A percentile compares a stretch with the other conserved stretches of the same genome.
phyloP scores from a whole-genome alignment of 2,329 filamentous ascomycete genomes.

The Didymosphaeria variabile region DNA sequence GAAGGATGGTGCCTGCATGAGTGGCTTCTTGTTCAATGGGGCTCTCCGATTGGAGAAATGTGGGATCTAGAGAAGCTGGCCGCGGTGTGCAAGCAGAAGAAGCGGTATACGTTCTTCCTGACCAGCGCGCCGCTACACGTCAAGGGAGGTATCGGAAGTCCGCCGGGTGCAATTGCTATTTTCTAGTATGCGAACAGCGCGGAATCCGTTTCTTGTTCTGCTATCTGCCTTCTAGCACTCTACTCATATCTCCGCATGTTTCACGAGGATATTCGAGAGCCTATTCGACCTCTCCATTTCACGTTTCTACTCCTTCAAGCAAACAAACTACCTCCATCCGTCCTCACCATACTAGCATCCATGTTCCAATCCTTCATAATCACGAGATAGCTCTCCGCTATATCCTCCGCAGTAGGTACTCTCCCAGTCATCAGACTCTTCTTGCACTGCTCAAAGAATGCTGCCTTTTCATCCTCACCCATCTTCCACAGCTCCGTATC shows the following conservation, averaged over 20 bases:
- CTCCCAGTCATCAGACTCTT: conserved; percentile 37
- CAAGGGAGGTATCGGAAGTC: conserved; percentile 54
- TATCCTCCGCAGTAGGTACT: conserved; percentile 41
- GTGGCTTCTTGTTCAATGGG: conserved; percentile 44
- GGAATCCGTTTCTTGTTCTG: not conserved
- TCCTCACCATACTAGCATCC: conserved; percentile 55
- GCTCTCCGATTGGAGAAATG: conserved; percentile 47
- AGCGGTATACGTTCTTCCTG: conserved; percentile 68
- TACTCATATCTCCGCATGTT: too few species aligned
- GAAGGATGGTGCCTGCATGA: conserved; percentile 47
- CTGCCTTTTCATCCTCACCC: conserved; percentile 36
- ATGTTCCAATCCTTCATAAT: conserved; percentile 58
- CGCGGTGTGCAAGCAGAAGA: conserved; percentile 61
- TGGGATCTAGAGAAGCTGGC: conserved; percentile 61
- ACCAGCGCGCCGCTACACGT: conserved; percentile 68
- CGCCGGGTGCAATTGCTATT: conserved; percentile 47
- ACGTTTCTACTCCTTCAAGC: conserved; percentile 7
- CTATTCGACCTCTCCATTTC: not conserved
- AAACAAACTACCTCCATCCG: conserved; percentile 51
- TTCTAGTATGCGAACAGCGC: conserved; percentile 26
- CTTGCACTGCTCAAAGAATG: conserved; percentile 30
- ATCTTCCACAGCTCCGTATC: conserved; percentile 55
- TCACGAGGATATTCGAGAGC: too few species aligned
- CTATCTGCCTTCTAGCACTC: not conserved
- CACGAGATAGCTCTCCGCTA: conserved; percentile 58